Percentiles rank a stretch among this genome's conserved stretches.
These are phyloP conservation scores for Bullera alba DNA, from an alignment of 768 basidiomycete genomes.

Conservation along the genomic window DNA sequence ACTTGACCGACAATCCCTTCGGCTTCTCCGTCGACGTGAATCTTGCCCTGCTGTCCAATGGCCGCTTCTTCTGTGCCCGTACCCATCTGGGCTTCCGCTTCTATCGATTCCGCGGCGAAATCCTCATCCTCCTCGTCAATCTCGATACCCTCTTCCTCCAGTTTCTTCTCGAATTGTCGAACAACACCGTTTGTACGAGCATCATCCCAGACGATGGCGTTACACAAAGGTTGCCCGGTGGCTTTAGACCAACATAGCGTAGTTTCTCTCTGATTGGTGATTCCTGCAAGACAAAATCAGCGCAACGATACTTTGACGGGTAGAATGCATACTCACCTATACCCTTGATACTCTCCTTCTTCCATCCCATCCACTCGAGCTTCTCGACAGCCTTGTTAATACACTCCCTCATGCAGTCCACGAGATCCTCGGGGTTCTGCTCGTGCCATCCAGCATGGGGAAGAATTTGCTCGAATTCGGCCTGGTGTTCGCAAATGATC, in stretches of 20 bases:
- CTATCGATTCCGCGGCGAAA: slow-evolving; percentile 49
- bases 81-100: slow-evolving; percentile 41
- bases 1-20: slow-evolving; percentile 10
- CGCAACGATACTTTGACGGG: background rate
- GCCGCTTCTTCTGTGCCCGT: slow-evolving; percentile 31
- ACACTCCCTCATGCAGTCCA: slow-evolving; percentile 63
- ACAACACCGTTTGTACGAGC: slow-evolving; percentile 82
- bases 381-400: slow-evolving; percentile 64
- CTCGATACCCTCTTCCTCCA: slow-evolving; percentile 68
- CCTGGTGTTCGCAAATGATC: slow-evolving; percentile 79
- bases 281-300: slow-evolving; percentile 52
- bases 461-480: slow-evolving; percentile 90
- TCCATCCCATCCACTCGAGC: slow-evolving; percentile 70
- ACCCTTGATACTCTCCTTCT: slow-evolving; percentile 73
- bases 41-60: slow-evolving; percentile 32
- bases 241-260: slow-evolving; percentile 84
- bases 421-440: slow-evolving; percentile 80
- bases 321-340: slow-evolving; percentile 66
- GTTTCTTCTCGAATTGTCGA: slow-evolving; percentile 66
- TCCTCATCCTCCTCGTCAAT: slow-evolving; percentile 55
- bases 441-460: slow-evolving; percentile 95
- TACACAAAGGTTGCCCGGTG: slow-evolving; percentile 80
- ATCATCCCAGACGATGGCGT: slow-evolving; percentile 83
- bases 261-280: slow-evolving; percentile 97
- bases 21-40: slow-evolving; percentile 3